A percentile compares a stretch with the other conserved stretches of the same genome.
Evolutionary conservation across 768 basidiomycete species (phyloP).

Genomic region (Rhodotorula babjevae): DNA sequence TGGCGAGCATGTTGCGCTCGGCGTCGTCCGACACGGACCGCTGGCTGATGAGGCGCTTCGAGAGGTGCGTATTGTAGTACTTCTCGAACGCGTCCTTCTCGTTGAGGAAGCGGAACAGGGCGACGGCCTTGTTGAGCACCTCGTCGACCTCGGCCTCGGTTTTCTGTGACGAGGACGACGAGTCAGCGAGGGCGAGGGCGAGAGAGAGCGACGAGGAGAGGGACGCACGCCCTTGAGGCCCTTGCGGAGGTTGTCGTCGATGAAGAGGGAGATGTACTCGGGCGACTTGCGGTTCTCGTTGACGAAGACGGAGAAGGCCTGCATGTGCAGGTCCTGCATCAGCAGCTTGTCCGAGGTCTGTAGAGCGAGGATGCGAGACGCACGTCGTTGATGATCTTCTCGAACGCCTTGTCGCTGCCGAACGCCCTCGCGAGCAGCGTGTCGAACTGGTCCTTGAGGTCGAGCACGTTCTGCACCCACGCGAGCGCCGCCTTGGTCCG

Average conservation of each 20-base stretch:
- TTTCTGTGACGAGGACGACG: slow-evolving; percentile 60
- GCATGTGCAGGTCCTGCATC: background rate
- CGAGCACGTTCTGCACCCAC: slow-evolving; percentile 89
- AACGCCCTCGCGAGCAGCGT: slow-evolving; percentile 67
- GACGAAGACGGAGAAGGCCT: slow-evolving; percentile 92
- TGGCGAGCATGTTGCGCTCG: slow-evolving; percentile 92
- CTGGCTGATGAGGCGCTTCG: slow-evolving; percentile 77
- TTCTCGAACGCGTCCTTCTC: slow-evolving; percentile 98
- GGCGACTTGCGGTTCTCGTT: slow-evolving; percentile 80
- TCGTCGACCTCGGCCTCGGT: slow-evolving; percentile 82
- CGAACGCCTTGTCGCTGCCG: slow-evolving; percentile 65
- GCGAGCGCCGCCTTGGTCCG: slow-evolving; percentile 59
- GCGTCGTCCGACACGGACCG: slow-evolving; percentile 95
- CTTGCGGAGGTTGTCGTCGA: slow-evolving; percentile 91
- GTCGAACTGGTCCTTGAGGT: slow-evolving; percentile 89
- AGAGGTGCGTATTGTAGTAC: slow-evolving; percentile 94
- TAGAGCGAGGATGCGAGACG: slow-evolving; percentile 39
- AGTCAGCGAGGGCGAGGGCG: slow-evolving; percentile 2
- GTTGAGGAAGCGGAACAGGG: slow-evolving; percentile 83
- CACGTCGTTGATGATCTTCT: slow-evolving; percentile 80
- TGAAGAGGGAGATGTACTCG: slow-evolving; percentile 92
- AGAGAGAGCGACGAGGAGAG: background rate
- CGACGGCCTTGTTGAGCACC: slow-evolving; percentile 91
- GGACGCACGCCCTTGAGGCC: slow-evolving; percentile 67
- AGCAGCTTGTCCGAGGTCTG: background rate